phyloP scores from a whole-genome alignment of 2,329 filamentous ascomycete genomes.

The Elsinoe arachidis region DNA sequence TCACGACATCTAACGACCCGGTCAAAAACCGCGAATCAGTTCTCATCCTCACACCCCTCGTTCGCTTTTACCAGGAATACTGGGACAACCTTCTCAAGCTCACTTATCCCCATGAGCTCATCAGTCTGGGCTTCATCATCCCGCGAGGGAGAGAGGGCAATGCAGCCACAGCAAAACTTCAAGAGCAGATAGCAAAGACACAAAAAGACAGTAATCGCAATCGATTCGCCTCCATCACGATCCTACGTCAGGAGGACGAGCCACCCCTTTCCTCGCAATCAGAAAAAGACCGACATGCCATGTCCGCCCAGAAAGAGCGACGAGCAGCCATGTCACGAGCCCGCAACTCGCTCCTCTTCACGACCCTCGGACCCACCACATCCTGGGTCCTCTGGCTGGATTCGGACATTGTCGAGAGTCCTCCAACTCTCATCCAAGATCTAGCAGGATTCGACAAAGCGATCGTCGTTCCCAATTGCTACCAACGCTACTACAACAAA shows the following conservation, averaged over 20 bases:
- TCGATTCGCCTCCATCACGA: slow-evolving; percentile 87
- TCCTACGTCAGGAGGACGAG: slow-evolving; percentile 91
- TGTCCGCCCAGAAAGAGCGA: slow-evolving; percentile 78
- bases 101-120: slow-evolving; percentile 84
- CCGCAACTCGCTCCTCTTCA: slow-evolving; percentile 89
- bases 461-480: slow-evolving; percentile 94
- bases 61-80: slow-evolving; percentile 86
- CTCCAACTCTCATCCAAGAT: slow-evolving; percentile 78
- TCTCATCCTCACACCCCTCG: slow-evolving; percentile 85
- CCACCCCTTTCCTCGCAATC: slow-evolving; percentile 69
- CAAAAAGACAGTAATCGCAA: slow-evolving; percentile 73
- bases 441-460: slow-evolving; percentile 78
- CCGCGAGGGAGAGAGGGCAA: slow-evolving; percentile 92
- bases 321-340: slow-evolving; percentile 87
- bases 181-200: slow-evolving; percentile 75
- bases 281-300: slow-evolving; percentile 83
- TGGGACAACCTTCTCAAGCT: slow-evolving; percentile 87
- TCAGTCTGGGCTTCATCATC: slow-evolving; percentile 91
- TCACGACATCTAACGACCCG: slow-evolving; percentile 72
- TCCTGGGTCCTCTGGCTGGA: slow-evolving; percentile 98
- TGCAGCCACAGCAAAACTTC: slow-evolving; percentile 69
- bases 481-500: slow-evolving; percentile 64
- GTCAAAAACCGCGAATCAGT: slow-evolving; percentile 74
- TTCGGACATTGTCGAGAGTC: slow-evolving; percentile 83
- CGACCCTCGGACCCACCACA: slow-evolving; percentile 79